Percentiles rank a stretch among this genome's conserved stretches.
phyloP scores from a whole-genome alignment of 2,329 filamentous ascomycete genomes.

The Exophiala phaeomuriformis region DNA sequence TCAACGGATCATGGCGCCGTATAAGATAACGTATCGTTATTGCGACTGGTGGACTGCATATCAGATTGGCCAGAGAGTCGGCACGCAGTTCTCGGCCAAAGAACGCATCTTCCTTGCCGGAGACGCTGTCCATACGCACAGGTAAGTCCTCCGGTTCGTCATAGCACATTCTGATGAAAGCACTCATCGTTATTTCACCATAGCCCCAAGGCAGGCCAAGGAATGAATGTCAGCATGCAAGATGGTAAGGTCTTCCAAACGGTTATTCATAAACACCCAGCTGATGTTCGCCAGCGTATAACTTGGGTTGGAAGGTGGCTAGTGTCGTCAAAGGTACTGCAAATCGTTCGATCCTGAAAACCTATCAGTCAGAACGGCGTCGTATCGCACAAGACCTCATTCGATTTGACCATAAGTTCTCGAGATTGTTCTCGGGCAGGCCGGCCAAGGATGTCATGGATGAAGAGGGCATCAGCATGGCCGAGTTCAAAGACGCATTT shows the following conservation, averaged over 20 bases:
- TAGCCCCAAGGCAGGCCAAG: conserved; percentile 58
- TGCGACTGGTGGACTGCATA: conserved; percentile 64
- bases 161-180: not conserved
- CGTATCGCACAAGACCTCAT: conserved; percentile 60
- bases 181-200: conserved; percentile 13
- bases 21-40: conserved; percentile 57
- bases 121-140: conserved; percentile 54
- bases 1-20: conserved; percentile 59
- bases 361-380: conserved; percentile 49
- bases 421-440: conserved; percentile 50
- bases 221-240: conserved; percentile 67
- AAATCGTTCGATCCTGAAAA: conserved; percentile 41
- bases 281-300: conserved; percentile 37
- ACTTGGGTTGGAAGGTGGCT: conserved; percentile 52
- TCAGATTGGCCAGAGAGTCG: conserved; percentile 60
- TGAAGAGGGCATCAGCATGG: conserved; percentile 54
- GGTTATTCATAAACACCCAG: not conserved
- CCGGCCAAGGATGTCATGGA: conserved; percentile 55
- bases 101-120: conserved; percentile 63
- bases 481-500: conserved; percentile 56
- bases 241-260: conserved; percentile 37
- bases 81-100: conserved; percentile 48
- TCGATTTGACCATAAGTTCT: conserved; percentile 52
- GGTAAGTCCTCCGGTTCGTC: not conserved
- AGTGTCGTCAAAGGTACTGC: conserved; percentile 42